phyloP scores from a whole-genome alignment of 108 stramenopile genomes.

The Pseudonitzschia pungens region DNA sequence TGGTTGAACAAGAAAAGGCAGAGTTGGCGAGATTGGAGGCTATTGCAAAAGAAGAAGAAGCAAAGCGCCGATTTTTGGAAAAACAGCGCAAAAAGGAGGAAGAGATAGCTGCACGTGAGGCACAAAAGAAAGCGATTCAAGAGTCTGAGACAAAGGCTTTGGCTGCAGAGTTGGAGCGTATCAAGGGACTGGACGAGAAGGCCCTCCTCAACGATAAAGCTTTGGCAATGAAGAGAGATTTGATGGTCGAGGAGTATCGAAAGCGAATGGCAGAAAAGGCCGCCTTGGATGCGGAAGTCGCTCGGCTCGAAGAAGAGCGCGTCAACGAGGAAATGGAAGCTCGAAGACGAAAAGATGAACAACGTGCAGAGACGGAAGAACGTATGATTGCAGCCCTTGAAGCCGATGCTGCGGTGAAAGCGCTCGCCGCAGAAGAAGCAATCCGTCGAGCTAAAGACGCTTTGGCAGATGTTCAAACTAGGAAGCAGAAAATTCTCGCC shows the following conservation, averaged over 20 bases:
- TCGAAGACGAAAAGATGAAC: constrained; percentile 24
- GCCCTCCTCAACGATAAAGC: constrained; percentile 6
- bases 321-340: constrained; percentile 25
- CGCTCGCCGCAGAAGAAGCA: constrained; percentile 39
- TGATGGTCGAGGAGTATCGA: constrained; percentile 30
- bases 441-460: constrained; percentile 35
- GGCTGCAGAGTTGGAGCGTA: constrained; percentile 21
- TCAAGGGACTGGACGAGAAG: constrained; percentile 24
- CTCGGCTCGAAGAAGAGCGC: constrained; percentile 28
- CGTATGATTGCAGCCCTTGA: constrained; percentile 35
- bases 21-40: neutral
- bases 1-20: neutral
- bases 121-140: constrained; percentile 14
- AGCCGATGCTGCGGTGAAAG: constrained; percentile 39
- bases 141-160: constrained; percentile 17
- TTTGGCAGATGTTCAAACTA: constrained; percentile 21
- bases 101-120: constrained; percentile 1
- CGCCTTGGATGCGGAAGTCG: constrained; percentile 19
- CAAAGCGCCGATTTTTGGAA: neutral
- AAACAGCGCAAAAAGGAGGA: neutral
- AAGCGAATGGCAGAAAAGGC: constrained; percentile 27
- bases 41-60: constrained; percentile 23
- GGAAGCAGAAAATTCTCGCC: constrained; percentile 27
- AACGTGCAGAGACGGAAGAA: constrained; percentile 26
- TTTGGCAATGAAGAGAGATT: constrained; percentile 27